Evolutionary conservation across 2,329 filamentous ascomycete species (phyloP), one percentile per base, ranked within the genome.

Genomic region (Cercospora sp.): DNA sequence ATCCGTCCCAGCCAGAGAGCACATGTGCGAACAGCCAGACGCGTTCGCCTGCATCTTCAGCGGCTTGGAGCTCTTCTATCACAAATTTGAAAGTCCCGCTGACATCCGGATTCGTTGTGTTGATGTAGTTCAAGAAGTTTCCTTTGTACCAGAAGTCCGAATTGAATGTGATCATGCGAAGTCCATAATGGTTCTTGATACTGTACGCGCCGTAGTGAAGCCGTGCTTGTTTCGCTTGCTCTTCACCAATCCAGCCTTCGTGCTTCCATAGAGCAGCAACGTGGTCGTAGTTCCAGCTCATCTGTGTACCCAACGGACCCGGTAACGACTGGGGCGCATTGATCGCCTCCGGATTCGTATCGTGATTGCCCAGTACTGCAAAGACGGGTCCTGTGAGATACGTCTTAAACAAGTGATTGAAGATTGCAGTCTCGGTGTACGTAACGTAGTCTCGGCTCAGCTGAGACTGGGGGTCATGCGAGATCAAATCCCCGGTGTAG

Each of bases 281-380:
- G 70, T 87, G 85, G 28, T 86, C 79, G 70, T 85, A 87, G 71
- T 87, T 87, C 86, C 86, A 88, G 63, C 82, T 85, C 70, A 85
- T 83, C 70, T 88, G 86, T 68, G 83, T 76, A 1, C 85, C 84
- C 1, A 88, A 77, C 0, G 80, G 79, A 0, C 84, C 85, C 8
- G 85, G 85, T 8, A 88, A 77, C 31, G 75, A 83, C 70, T 87
- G 83, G 2, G 86, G 84, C 6, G 82, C 80, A 70, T 86, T 83
- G 28, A 86, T 83, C 23, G 83, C 84, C 65, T 84, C 81, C 1
- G 86, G 86, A 66, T 81, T 85, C 10, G 81, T 84, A 72, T 88
- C 86, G 66, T 88, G 86, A 69, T 88, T 88, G 1, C 87, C 86
- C 1, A 88, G 80, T 0, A 84, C 85, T 0, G 83, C 77, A 68